Evolutionary conservation across 805 yeast species (phyloP).

Genomic region (Sugiyamaella chiloensis): DNA sequence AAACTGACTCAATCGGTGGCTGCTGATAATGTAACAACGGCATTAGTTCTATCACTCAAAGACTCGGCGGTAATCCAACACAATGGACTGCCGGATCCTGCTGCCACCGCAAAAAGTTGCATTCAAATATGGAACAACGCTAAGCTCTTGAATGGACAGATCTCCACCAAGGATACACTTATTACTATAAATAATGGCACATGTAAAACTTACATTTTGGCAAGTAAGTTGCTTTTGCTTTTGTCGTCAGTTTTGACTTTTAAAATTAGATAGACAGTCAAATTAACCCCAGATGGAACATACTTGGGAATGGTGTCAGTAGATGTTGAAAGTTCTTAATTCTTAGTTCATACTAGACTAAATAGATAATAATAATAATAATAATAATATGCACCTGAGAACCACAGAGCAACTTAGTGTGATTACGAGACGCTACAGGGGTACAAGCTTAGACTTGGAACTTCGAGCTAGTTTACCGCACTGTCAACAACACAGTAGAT

Average conservation of each 20-base stretch:
- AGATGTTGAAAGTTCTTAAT: no score
- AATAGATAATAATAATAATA: no score
- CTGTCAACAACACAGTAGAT: no score
- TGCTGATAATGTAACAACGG: background rate
- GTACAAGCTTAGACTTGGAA: no score
- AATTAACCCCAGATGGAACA: background rate
- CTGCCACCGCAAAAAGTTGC: background rate
- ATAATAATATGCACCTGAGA: no score
- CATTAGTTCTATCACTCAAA: background rate
- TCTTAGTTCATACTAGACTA: no score
- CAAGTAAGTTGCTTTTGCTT: background rate
- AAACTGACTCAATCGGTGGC: background rate
- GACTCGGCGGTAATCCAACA: constrained; percentile 2
- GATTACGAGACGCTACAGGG: no score
- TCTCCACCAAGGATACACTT: background rate
- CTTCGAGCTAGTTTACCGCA: no score
- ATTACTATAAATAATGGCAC: background rate
- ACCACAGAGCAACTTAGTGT: background rate
- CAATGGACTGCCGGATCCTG: background rate
- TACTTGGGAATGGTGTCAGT: background rate
- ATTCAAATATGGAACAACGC: background rate
- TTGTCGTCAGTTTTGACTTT: no score
- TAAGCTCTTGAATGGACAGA: background rate
- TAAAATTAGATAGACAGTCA: no score
- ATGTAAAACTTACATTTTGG: background rate